Conservation (phyloP, 192 early-diverging fungal genomes). For the Mortierella hygrophila region DNA sequence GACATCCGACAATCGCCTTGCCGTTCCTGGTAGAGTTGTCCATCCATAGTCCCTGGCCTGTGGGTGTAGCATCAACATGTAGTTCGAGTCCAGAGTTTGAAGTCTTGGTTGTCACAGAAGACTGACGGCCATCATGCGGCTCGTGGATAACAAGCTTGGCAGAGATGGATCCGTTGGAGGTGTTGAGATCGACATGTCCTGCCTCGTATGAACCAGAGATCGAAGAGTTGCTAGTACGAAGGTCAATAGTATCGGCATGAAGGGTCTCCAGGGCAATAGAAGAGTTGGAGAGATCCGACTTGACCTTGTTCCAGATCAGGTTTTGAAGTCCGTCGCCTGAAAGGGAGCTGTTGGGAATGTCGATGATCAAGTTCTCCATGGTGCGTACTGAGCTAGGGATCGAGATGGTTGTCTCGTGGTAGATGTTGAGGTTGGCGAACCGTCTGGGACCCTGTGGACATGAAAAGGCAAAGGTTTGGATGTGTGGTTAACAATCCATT, state of each 20-base stretch:
- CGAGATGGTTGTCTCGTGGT: slow-evolving; percentile 47
- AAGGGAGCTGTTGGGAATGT: slow-evolving; percentile 38
- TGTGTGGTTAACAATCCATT: neutral
- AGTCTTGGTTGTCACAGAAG: slow-evolving; percentile 34
- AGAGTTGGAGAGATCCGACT: slow-evolving; percentile 26
- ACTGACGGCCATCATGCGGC: slow-evolving; percentile 40
- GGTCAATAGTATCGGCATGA: slow-evolving; percentile 21
- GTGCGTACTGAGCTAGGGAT: slow-evolving; percentile 17
- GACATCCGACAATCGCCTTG: slow-evolving; percentile 28
- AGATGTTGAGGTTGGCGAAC: slow-evolving; percentile 36
- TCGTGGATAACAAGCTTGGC: slow-evolving; percentile 39
- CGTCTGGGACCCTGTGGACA: slow-evolving; percentile 32
- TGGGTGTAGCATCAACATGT: slow-evolving; percentile 40
- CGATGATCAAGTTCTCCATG: slow-evolving; percentile 24
- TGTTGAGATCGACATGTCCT: slow-evolving; percentile 38
- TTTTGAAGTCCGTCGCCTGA: slow-evolving; percentile 14
- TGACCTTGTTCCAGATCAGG: slow-evolving; percentile 25
- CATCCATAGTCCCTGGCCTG: slow-evolving; percentile 23
- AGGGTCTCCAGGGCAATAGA: slow-evolving; percentile 38
- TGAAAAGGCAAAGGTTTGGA: neutral
- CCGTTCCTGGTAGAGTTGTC: slow-evolving; percentile 42
- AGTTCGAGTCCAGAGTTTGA: slow-evolving; percentile 32
- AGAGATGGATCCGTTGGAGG: slow-evolving; percentile 45
- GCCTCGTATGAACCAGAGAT: slow-evolving; percentile 35
- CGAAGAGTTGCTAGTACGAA: slow-evolving; percentile 36